phyloP scores from a whole-genome alignment of 331 rosid species.

The Pyracantha coccinea region DNA sequence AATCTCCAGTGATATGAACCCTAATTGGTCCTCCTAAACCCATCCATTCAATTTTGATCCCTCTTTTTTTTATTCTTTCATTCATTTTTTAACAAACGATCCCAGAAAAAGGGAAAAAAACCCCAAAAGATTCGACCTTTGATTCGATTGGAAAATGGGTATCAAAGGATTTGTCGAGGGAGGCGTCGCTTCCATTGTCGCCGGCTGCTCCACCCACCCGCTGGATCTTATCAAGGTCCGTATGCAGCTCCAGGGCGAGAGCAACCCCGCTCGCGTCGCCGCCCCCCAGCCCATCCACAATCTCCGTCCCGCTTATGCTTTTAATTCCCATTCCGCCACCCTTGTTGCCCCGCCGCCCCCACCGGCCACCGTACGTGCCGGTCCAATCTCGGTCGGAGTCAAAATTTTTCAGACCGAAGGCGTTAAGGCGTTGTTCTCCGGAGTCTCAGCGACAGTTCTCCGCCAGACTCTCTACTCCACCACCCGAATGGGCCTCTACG shows the following conservation, averaged over 20 bases:
- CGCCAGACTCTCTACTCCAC: conserved; percentile 88
- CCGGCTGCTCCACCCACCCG: conserved; percentile 80
- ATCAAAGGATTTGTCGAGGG: conserved; percentile 62
- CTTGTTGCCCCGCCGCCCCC: not conserved
- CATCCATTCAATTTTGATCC: not conserved
- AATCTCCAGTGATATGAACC: conserved; percentile 46
- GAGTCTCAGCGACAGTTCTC: conserved; percentile 79
- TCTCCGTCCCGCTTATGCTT: conserved; percentile 52
- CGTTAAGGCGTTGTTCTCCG: conserved; percentile 52
- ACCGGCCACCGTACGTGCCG: conserved; percentile 3
- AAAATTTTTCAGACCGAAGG: conserved; percentile 53
- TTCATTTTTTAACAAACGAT: not conserved
- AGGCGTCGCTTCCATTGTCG: conserved; percentile 75
- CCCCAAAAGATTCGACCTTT: not conserved
- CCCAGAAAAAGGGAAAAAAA: not conserved
- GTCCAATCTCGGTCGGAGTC: conserved; percentile 56
- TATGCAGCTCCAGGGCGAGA: conserved; percentile 72
- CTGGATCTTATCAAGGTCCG: conserved; percentile 86
- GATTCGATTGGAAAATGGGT: conserved; percentile 26
- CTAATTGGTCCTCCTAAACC: not conserved
- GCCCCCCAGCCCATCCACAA: conserved; percentile 10
- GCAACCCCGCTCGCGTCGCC: not conserved
- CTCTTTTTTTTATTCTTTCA: not conserved
- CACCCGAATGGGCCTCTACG: conserved; percentile 93
- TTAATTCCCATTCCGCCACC: conserved; percentile 23